These are phyloP conservation scores for Kodamaea leandrae DNA, from an alignment of 805 yeast genomes.

Conservation along the genomic window DNA sequence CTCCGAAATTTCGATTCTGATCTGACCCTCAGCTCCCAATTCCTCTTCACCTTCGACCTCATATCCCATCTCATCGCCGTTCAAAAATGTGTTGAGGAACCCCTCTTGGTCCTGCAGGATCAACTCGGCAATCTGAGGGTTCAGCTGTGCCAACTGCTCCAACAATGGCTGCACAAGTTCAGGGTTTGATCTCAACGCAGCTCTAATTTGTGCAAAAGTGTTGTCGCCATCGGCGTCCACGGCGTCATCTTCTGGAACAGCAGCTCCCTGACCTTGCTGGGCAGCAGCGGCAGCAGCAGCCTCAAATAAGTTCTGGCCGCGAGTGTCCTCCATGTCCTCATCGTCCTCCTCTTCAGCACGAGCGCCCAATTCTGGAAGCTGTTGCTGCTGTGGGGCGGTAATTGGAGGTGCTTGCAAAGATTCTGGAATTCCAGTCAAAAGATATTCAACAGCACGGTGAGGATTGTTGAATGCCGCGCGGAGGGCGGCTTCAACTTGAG, in stretches of 20 bases:
- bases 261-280: conserved; percentile 16
- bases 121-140: conserved; percentile 81
- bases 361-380: conserved; percentile 6
- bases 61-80: conserved; percentile 48
- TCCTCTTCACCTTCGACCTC: conserved; percentile 36
- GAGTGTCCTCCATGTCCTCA: conserved; percentile 32
- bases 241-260: conserved; percentile 25
- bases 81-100: conserved; percentile 69
- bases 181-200: conserved; percentile 80
- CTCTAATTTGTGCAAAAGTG: conserved; percentile 59
- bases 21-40: conserved; percentile 28
- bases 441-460: conserved; percentile 94
- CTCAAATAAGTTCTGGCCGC: conserved; percentile 51
- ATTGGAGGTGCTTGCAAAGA: conserved; percentile 36
- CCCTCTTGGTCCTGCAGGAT: conserved; percentile 89
- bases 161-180: conserved; percentile 81
- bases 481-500: conserved; percentile 84
- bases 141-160: conserved; percentile 74
- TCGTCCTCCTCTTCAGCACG: conserved; percentile 23
- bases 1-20: conserved; percentile 63
- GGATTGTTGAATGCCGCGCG: conserved; percentile 97
- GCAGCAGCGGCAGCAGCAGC: conserved; percentile 44
- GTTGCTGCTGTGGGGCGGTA: conserved; percentile 10
- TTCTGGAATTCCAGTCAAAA: conserved; percentile 87
- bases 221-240: conserved; percentile 34